These are phyloP conservation scores for Globisporangium cederbergense DNA, from an alignment of 352 stramenopile genomes.

Conservation along the genomic window DNA sequence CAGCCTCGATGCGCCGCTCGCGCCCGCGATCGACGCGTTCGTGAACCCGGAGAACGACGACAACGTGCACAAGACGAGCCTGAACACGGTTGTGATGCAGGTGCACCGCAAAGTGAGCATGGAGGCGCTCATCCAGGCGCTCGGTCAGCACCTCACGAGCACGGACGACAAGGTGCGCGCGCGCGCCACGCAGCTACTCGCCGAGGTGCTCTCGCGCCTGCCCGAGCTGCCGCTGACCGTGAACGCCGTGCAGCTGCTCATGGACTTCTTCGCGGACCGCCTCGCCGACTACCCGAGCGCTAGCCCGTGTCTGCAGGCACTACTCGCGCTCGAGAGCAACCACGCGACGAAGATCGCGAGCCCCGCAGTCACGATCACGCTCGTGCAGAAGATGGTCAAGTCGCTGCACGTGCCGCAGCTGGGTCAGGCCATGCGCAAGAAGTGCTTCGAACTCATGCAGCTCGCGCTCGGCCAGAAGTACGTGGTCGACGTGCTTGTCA, in stretches of 20 bases:
- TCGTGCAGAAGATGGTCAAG: constrained; percentile 63
- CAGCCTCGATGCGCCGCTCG: constrained; percentile 76
- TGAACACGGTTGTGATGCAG: constrained; percentile 89
- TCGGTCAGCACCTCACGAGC: constrained; percentile 69
- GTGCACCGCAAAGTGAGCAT: constrained; percentile 75
- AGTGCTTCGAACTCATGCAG: constrained; percentile 81
- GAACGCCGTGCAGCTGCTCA: constrained; percentile 68
- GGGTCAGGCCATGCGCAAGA: constrained; percentile 82
- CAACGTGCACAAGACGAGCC: constrained; percentile 73
- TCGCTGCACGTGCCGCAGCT: constrained; percentile 78
- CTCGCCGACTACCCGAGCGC: constrained; percentile 83
- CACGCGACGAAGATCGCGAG: constrained; percentile 56
- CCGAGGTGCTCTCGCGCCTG: constrained; percentile 86
- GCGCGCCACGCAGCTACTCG: constrained; percentile 78
- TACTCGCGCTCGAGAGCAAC: constrained; percentile 69
- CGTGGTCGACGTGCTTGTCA: constrained; percentile 51
- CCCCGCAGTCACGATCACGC: constrained; percentile 42
- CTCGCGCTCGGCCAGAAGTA: constrained; percentile 54
- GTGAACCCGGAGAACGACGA: constrained; percentile 85
- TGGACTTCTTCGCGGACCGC: constrained; percentile 84
- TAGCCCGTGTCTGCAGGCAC: constrained; percentile 68
- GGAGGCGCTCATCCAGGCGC: constrained; percentile 75
- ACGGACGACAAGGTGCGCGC: constrained; percentile 77
- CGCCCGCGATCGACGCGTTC: constrained; percentile 83
- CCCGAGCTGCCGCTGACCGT: constrained; percentile 75